phyloP scores from a whole-genome alignment of 2,329 filamentous ascomycete genomes.

The Metarhizium anisopliae region DNA sequence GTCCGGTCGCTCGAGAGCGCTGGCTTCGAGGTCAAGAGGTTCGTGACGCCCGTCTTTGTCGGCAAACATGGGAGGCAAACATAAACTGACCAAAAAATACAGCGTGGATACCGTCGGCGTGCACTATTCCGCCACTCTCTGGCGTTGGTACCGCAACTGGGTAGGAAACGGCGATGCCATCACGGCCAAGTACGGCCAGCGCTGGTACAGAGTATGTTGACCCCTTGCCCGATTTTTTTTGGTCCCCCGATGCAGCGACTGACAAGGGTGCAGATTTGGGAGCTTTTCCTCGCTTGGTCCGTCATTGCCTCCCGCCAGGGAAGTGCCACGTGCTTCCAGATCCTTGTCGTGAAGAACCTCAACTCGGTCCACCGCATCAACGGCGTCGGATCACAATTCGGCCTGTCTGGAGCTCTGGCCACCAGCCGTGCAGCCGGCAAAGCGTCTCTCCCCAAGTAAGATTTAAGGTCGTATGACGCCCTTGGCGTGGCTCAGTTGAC shows the following conservation, averaged over 20 bases:
- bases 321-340: slow-evolving; percentile 77
- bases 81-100: neutral
- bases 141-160: slow-evolving; percentile 98
- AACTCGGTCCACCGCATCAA: slow-evolving; percentile 78
- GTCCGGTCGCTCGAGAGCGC: slow-evolving; percentile 66
- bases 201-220: slow-evolving; percentile 75
- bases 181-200: slow-evolving; percentile 78
- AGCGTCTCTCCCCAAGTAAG: slow-evolving; percentile 7
- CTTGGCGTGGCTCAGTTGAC: neutral
- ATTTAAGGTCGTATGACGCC: neutral
- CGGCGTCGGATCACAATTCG: slow-evolving; percentile 61
- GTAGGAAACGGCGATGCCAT: slow-evolving; percentile 85
- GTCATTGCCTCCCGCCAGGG: slow-evolving; percentile 80
- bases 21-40: slow-evolving; percentile 61
- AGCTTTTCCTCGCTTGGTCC: slow-evolving; percentile 80
- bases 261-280: slow-evolving; percentile 63
- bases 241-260: neutral
- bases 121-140: slow-evolving; percentile 88
- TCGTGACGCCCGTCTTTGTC: neutral
- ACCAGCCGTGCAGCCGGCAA: slow-evolving; percentile 21
- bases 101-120: slow-evolving; percentile 81
- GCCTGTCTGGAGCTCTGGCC: slow-evolving; percentile 51
- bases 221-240: neutral
- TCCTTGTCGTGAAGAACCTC: slow-evolving; percentile 81
- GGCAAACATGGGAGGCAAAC: too few species aligned